A percentile compares a stretch with the other conserved stretches of the same genome.
phyloP scores from a whole-genome alignment of 2,329 filamentous ascomycete species.

The Diaporthe velutina region DNA sequence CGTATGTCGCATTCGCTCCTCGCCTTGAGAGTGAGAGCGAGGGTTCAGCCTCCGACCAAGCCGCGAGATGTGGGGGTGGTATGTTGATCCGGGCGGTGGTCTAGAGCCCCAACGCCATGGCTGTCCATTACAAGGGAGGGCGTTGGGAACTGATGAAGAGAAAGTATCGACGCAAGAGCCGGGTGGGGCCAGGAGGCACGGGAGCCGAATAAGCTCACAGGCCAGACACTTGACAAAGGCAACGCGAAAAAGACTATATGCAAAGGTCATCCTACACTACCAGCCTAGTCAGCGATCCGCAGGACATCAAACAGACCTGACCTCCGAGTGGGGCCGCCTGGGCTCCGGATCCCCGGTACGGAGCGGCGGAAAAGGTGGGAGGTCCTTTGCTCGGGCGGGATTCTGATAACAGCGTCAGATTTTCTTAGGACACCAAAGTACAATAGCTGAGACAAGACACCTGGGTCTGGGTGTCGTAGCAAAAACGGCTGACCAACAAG shows the following conservation, averaged over 20 bases:
- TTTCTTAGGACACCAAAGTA: neutral
- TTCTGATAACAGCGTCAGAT: neutral
- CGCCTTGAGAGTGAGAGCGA: neutral
- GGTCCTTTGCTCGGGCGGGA: neutral
- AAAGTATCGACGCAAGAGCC: neutral
- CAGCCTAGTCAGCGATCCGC: slow-evolving; percentile 28
- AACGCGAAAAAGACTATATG: neutral
- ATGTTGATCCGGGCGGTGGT: neutral
- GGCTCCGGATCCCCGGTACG: slow-evolving; percentile 8
- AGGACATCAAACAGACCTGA: slow-evolving; percentile 8
- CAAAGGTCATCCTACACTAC: neutral
- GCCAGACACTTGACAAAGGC: neutral
- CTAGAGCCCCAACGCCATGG: neutral
- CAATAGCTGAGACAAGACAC: neutral
- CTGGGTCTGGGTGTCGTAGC: neutral
- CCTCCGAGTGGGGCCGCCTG: slow-evolving; percentile 3
- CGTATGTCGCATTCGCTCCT: slow-evolving; percentile 9
- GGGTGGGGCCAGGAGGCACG: slow-evolving; percentile 5
- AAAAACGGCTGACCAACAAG: neutral
- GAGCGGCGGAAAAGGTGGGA: neutral
- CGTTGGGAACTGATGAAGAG: neutral
- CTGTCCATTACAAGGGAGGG: neutral
- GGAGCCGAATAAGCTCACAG: slow-evolving; percentile 33
- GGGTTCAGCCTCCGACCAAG: neutral
- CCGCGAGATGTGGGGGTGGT: no score